phyloP scores from a whole-genome alignment of 2,329 filamentous ascomycete genomes.

The Paramyrothecium roridum region DNA sequence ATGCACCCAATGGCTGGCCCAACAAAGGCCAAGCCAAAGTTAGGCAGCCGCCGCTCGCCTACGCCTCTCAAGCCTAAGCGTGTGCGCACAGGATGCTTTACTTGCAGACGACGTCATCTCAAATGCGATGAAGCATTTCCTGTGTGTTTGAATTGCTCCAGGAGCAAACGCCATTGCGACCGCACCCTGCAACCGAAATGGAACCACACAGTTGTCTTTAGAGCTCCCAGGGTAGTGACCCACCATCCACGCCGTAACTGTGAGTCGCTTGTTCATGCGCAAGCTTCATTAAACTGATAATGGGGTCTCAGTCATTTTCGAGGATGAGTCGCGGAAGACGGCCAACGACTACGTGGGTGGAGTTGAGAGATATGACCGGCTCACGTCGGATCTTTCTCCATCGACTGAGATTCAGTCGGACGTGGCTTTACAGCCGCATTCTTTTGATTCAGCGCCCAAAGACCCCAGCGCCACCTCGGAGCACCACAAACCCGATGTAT shows the following conservation, averaged over 20 bases:
- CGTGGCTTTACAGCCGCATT: not conserved
- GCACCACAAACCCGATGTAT: no score
- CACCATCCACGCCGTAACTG: no score
- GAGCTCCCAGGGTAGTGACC: no score
- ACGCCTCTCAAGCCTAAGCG: slow-evolving; percentile 54
- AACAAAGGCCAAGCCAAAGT: not conserved
- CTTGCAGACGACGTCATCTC: slow-evolving; percentile 83
- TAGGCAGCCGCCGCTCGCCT: not conserved
- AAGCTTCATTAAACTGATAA: slow-evolving; percentile 4
- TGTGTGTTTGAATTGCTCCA: slow-evolving; percentile 74
- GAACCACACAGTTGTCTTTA: not conserved
- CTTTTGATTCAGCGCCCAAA: no score
- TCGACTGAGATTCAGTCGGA: not conserved
- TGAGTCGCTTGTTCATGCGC: no score
- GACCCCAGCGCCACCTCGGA: no score
- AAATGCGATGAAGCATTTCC: slow-evolving; percentile 79
- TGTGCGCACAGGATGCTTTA: slow-evolving; percentile 86
- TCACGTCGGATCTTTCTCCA: slow-evolving; percentile 1
- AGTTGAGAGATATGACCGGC: slow-evolving; percentile 63
- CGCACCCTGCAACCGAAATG: slow-evolving; percentile 82
- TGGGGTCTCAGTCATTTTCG: slow-evolving; percentile 60
- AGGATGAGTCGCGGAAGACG: slow-evolving; percentile 86
- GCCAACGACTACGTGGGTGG: slow-evolving; percentile 88
- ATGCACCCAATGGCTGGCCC: not conserved
- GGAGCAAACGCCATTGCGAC: slow-evolving; percentile 82